Conservation (phyloP, 345 rosid species). For the Salix suchowensis region DNA sequence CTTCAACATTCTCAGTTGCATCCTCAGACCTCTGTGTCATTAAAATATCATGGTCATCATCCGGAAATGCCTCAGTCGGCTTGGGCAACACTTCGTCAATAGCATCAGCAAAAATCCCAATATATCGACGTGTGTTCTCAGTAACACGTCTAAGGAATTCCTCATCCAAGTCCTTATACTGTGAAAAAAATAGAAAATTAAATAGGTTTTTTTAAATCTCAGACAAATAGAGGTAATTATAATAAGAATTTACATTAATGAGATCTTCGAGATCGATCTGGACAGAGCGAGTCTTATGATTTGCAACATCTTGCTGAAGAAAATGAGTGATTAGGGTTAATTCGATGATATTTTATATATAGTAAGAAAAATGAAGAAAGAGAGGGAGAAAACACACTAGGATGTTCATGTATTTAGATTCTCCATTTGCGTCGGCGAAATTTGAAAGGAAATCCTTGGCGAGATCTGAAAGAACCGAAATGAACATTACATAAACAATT, state of each 20-base stretch:
- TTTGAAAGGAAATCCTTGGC: conserved; percentile 78
- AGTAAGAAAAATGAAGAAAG: background rate
- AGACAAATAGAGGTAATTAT: background rate
- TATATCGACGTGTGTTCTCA: conserved; percentile 84
- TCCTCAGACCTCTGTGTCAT: conserved; percentile 92
- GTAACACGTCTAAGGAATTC: conserved; percentile 68
- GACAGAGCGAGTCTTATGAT: conserved; percentile 65
- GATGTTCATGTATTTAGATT: conserved; percentile 71
- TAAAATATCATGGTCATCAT: conserved; percentile 79
- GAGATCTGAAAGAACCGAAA: conserved; percentile 28
- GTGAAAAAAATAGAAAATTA: conserved; percentile 2
- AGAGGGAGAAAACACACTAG: conserved; percentile 48
- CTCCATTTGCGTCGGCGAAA: conserved; percentile 63
- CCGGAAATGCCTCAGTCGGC: conserved; percentile 79
- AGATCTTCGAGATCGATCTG: conserved; percentile 81
- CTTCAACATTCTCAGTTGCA: conserved; percentile 46
- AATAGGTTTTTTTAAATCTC: conserved; percentile 12
- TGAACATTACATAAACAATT: background rate
- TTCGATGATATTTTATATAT: background rate
- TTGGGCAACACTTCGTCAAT: conserved; percentile 82
- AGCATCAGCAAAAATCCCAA: conserved; percentile 67
- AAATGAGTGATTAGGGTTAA: background rate
- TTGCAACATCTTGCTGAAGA: conserved; percentile 83
- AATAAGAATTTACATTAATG: conserved; percentile 47
- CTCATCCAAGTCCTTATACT: conserved; percentile 68